phyloP scores from a whole-genome alignment of 257 asterid genomes.

The Penstemon barbatus region DNA sequence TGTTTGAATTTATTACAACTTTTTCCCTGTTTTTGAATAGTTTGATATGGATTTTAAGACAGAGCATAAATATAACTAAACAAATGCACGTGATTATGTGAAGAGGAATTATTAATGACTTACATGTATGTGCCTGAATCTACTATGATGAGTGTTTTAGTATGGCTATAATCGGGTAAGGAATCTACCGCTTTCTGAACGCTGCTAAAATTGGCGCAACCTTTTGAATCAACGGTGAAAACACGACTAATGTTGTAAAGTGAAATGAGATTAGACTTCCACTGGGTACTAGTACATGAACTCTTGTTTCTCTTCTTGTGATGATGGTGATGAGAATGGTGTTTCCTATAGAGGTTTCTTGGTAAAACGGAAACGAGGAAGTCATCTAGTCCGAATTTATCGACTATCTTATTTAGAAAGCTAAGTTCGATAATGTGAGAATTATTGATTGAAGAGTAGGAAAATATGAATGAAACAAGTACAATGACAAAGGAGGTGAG shows the following conservation, averaged over 20 bases:
- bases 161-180: conserved; percentile 49
- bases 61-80: neutral
- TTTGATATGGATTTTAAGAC: neutral
- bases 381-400: conserved; percentile 37
- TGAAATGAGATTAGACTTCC: conserved; percentile 56
- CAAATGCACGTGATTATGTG: neutral
- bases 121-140: conserved; percentile 77
- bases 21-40: conserved; percentile 55
- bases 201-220: conserved; percentile 75
- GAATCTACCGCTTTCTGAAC: conserved; percentile 77
- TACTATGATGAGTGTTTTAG: conserved; percentile 54
- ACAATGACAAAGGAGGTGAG: conserved; percentile 43
- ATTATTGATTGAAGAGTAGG: conserved; percentile 18
- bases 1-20: conserved; percentile 51
- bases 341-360: conserved; percentile 18
- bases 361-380: conserved; percentile 24
- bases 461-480: conserved; percentile 42
- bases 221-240: conserved; percentile 57
- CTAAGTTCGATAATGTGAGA: conserved; percentile 12
- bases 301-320: neutral
- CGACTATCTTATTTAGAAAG: conserved; percentile 27
- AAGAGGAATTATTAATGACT: neutral
- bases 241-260: conserved; percentile 47
- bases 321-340: conserved; percentile 32
- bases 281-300: conserved; percentile 37